These are phyloP conservation scores for Dipteronia sinensis DNA, from an alignment of 345 rosid species.

Conservation along the genomic window DNA sequence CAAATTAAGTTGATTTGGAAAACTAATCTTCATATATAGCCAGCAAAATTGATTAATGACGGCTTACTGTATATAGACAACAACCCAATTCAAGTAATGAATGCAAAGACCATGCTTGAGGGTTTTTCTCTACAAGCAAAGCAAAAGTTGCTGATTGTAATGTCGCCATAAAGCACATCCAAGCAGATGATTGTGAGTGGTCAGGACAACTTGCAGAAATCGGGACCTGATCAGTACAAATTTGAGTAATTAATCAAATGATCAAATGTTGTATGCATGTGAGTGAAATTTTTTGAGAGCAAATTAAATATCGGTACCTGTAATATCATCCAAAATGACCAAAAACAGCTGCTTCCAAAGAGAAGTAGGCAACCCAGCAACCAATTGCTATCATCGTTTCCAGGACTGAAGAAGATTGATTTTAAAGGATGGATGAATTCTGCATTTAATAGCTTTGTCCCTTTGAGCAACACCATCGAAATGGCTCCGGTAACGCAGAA, in stretches of 20 bases:
- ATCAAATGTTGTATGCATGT: not conserved
- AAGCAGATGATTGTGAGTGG: constrained; percentile 50
- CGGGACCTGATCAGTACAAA: constrained; percentile 39
- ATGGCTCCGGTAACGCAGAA: constrained; percentile 61
- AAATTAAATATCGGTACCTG: constrained; percentile 33
- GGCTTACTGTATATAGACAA: constrained; percentile 45
- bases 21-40: not conserved
- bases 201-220: constrained; percentile 48
- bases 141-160: constrained; percentile 42
- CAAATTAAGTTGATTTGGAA: not conserved
- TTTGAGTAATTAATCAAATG: not conserved
- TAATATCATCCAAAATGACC: constrained; percentile 65
- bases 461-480: constrained; percentile 60
- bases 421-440: constrained; percentile 12
- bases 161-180: constrained; percentile 58
- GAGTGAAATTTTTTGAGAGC: no score
- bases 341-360: constrained; percentile 48
- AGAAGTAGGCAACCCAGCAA: constrained; percentile 54
- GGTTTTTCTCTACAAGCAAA: constrained; percentile 30
- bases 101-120: constrained; percentile 38
- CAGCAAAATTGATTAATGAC: not conserved
- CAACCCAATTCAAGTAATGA: constrained; percentile 42
- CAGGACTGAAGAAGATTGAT: constrained; percentile 19
- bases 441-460: constrained; percentile 46
- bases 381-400: constrained; percentile 33